A percentile compares a stretch with the other conserved stretches of the same genome.
Evolutionary conservation across 1,139 yeast genomes (phyloP).

Genomic region (Candida tropicalis): DNA sequence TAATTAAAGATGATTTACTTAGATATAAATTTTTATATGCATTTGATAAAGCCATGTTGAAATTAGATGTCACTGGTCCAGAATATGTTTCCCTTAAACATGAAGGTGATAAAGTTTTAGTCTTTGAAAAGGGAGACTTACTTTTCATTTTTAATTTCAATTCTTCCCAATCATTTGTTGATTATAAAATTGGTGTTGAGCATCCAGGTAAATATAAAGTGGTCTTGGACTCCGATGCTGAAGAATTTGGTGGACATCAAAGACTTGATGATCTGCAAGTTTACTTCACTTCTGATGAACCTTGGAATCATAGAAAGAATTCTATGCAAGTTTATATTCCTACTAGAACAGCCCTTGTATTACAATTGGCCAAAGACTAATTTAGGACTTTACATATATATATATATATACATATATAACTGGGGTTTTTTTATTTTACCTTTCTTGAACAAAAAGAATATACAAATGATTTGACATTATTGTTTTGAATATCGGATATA

Average conservation of each 20-base stretch:
- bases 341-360: conserved; percentile 74
- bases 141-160: conserved; percentile 89
- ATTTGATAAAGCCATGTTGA: conserved; percentile 86
- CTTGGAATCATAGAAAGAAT: conserved; percentile 81
- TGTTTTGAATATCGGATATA: too few species aligned
- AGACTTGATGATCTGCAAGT: conserved; percentile 60
- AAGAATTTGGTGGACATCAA: conserved; percentile 77
- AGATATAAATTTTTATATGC: conserved; percentile 76
- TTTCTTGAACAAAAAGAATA: too few species aligned
- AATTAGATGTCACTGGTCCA: conserved; percentile 79
- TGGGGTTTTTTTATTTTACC: too few species aligned
- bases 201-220: conserved; percentile 74
- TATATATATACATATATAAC: too few species aligned
- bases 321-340: conserved; percentile 85
- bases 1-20: conserved; percentile 76
- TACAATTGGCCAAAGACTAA: conserved; percentile 33
- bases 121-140: conserved; percentile 84
- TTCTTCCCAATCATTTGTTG: conserved; percentile 79
- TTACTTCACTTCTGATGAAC: conserved; percentile 69
- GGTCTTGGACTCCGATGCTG: conserved; percentile 73
- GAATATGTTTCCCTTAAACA: conserved; percentile 89
- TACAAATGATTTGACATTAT: too few species aligned
- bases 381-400: too few species aligned
- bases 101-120: conserved; percentile 85
- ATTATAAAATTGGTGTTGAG: conserved; percentile 88